These are phyloP conservation scores for Ophiosphaerella herpotricha DNA, from an alignment of 2,329 filamentous ascomycete species.

Conservation along the genomic window DNA sequence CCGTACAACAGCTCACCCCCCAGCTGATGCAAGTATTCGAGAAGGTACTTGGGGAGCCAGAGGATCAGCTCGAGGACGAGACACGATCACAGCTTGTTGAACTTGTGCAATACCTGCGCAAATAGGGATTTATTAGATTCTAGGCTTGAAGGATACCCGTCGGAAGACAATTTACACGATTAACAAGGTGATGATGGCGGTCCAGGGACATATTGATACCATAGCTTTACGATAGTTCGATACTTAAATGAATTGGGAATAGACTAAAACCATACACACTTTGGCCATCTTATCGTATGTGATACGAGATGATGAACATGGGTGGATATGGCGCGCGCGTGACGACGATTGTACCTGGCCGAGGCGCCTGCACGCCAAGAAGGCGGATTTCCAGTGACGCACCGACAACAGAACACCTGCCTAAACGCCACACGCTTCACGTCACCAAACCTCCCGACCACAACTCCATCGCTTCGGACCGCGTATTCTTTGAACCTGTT, in stretches of 20 bases:
- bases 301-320: too few relatives aligned
- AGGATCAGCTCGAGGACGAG: constrained; percentile 75
- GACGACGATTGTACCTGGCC: constrained; percentile 22
- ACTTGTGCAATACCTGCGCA: constrained; percentile 61
- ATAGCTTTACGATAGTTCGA: constrained; percentile 26
- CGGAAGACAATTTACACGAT: constrained; percentile 30
- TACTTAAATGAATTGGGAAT: constrained; percentile 19
- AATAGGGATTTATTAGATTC: constrained; percentile 31
- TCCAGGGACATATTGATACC: constrained; percentile 21
- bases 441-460: not conserved
- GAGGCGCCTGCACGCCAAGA: constrained; percentile 7
- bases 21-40: constrained; percentile 73
- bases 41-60: constrained; percentile 70
- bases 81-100: constrained; percentile 69
- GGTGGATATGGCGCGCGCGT: not conserved
- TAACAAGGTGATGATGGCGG: constrained; percentile 17
- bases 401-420: constrained; percentile 9
- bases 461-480: not conserved
- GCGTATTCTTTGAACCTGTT: not conserved
- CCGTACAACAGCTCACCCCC: constrained; percentile 70
- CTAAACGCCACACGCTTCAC: constrained; percentile 13
- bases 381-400: constrained; percentile 20
- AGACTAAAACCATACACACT: not conserved
- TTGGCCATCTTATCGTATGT: not conserved
- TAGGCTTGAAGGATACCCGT: constrained; percentile 30